A percentile compares a stretch with the other conserved stretches of the same genome.
These are phyloP conservation scores for Neurospora pannonica DNA, from an alignment of 495 filamentous ascomycete genomes.

Conservation along the genomic window DNA sequence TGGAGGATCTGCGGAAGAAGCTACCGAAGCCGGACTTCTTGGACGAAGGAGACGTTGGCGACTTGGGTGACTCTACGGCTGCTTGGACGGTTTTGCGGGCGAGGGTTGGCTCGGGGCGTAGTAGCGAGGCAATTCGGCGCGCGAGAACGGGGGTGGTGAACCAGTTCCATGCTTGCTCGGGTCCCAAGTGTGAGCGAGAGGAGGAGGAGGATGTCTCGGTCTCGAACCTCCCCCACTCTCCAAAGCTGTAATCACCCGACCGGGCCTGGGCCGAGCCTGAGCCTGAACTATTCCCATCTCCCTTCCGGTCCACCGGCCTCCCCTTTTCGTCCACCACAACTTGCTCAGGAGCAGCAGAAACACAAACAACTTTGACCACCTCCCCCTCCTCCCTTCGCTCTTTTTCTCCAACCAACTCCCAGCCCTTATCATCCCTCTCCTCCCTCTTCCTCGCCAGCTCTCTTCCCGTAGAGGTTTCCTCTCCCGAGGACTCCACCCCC, in stretches of 20 bases:
- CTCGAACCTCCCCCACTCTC: background rate
- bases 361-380: slow-evolving; percentile 21
- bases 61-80: background rate
- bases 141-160: background rate
- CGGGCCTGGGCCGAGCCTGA: background rate
- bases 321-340: background rate
- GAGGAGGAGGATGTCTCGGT: background rate
- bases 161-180: background rate
- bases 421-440: slow-evolving; percentile 21
- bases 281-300: background rate
- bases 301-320: background rate
- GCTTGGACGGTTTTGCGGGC: background rate
- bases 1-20: background rate
- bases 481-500: slow-evolving; percentile 3
- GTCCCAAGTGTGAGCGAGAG: background rate
- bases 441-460: slow-evolving; percentile 16
- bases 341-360: background rate
- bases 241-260: background rate
- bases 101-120: background rate
- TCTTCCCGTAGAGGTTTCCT: slow-evolving; percentile 24
- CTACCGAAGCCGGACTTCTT: background rate
- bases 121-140: background rate
- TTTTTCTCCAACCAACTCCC: slow-evolving; percentile 22
- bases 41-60: background rate
- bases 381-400: slow-evolving; percentile 31